Percentiles rank a stretch among this genome's conserved stretches.
Evolutionary conservation across 345 rosid genomes (phyloP).

Genomic region (Aurinia saxatilis): DNA sequence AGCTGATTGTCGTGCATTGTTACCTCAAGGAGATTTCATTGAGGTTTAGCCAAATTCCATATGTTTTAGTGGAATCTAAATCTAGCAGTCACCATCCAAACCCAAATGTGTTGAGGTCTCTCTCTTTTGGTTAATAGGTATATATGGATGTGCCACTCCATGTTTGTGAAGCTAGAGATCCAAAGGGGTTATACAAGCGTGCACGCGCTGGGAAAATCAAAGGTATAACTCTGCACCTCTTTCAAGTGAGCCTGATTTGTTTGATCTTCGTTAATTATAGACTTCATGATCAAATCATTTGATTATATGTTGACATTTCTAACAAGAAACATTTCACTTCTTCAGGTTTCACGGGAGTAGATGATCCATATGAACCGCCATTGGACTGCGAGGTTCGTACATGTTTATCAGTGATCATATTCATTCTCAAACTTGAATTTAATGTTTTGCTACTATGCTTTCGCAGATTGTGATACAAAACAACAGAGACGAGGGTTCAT

Average conservation of each 20-base stretch:
- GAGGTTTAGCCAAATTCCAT: conserved; percentile 34
- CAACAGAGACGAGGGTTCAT: conserved; percentile 21
- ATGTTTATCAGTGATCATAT: background rate
- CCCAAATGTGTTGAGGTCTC: background rate
- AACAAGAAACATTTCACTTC: background rate
- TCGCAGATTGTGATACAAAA: conserved; percentile 59
- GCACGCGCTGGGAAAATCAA: conserved; percentile 76
- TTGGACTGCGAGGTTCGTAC: conserved; percentile 50
- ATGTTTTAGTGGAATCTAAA: background rate
- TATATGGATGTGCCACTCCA: conserved; percentile 70
- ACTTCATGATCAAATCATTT: background rate
- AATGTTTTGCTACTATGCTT: background rate
- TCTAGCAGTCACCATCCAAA: background rate
- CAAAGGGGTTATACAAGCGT: conserved; percentile 74
- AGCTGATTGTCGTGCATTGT: conserved; percentile 50
- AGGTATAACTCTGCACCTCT: conserved; percentile 30
- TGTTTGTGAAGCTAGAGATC: conserved; percentile 68
- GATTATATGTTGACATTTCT: background rate
- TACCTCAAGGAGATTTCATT: conserved; percentile 62
- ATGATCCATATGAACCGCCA: conserved; percentile 75
- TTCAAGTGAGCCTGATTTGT: background rate
- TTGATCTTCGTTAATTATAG: background rate
- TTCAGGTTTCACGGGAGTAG: conserved; percentile 72
- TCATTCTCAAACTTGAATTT: background rate
- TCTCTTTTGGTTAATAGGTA: conserved; percentile 31